phyloP scores from a whole-genome alignment of 192 early-diverging fungal genomes.

The Pecoramyces ruminantium region DNA sequence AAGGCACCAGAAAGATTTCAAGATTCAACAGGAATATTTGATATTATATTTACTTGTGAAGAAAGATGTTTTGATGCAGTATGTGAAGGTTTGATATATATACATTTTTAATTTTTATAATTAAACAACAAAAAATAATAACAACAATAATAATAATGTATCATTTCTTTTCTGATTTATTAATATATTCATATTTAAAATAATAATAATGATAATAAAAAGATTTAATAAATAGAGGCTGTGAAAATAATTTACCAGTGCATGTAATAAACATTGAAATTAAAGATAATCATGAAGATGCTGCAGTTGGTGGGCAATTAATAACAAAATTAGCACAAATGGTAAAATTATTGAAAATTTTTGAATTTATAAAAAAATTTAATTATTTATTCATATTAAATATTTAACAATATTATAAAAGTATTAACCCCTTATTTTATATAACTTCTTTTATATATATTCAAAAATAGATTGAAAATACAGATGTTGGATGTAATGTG shows the following conservation, averaged over 20 bases:
- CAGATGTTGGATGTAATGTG: background rate
- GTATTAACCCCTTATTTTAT: too few species aligned
- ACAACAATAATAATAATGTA: too few species aligned
- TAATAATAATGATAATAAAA: background rate
- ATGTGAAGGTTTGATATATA: slow-evolving; percentile 49
- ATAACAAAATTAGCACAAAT: slow-evolving; percentile 65
- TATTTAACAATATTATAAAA: too few species aligned
- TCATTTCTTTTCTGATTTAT: too few species aligned
- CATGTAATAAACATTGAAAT: slow-evolving; percentile 96
- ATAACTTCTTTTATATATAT: too few species aligned
- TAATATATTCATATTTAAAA: too few species aligned
- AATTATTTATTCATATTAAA: too few species aligned
- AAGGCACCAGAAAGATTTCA: slow-evolving; percentile 76
- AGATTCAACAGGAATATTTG: slow-evolving; percentile 50
- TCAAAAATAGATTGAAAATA: background rate
- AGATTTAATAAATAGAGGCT: slow-evolving; percentile 62
- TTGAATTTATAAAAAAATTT: too few species aligned
- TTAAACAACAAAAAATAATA: too few species aligned
- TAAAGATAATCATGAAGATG: slow-evolving; percentile 84
- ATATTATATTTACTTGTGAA: slow-evolving; percentile 92
- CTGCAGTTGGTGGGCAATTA: slow-evolving; percentile 61
- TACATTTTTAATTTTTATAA: background rate
- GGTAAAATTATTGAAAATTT: too few species aligned
- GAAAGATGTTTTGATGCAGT: slow-evolving; percentile 88
- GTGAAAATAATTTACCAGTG: slow-evolving; percentile 44